Evolutionary conservation across 345 rosid species (phyloP), one percentile per base, ranked within the genome.

Genomic region (Rhizophora mangle): DNA sequence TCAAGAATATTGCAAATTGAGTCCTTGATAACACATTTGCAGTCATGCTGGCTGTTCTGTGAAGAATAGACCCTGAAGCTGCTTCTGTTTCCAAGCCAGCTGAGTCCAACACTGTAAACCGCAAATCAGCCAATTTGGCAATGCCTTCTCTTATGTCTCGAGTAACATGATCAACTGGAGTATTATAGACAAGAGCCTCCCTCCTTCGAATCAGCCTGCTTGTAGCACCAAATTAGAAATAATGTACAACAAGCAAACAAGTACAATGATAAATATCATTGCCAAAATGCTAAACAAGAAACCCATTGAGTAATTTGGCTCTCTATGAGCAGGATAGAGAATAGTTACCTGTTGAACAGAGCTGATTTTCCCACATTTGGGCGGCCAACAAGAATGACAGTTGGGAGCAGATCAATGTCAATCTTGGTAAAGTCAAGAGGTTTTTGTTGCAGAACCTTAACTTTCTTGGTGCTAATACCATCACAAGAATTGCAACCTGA

Each of bases 311-410:
- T 29, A 29, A 55, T 13, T 36, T 56, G 6, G 18, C 53, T 68
- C 13, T 34, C 30, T 11, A 13, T 49, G 62, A 24, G 67, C 53
- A 49, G 21, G 53, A 67, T 60, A 22, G 73, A 58, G 43, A 29
- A 67, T 64, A 75, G 85, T 47, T 60, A 91, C 97, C 99, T 86
- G 74, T 95, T 92, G 70, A 82, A 95, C 65, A 95, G 79, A 24
- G 99, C 99, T 4, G 97, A 92, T 76, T 95, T 95, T 47, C 99
- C 99, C 46, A 95, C 97, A 69, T 95, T 95, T 24, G 97, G 97
- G 34, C 97, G 87, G 39, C 99, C 99, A 75, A 92, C 76, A 27
- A 95, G 82, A 86, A 92, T 86, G 36, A 95, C 88, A 29, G 92
- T 86, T 18, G 99, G 97, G 78, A 95, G 87, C 62, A 82, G 68